Evolutionary conservation across 2,329 filamentous ascomycete genomes (phyloP), one percentile per base, ranked within the genome.

Genomic region (Arachnomyces sp.): DNA sequence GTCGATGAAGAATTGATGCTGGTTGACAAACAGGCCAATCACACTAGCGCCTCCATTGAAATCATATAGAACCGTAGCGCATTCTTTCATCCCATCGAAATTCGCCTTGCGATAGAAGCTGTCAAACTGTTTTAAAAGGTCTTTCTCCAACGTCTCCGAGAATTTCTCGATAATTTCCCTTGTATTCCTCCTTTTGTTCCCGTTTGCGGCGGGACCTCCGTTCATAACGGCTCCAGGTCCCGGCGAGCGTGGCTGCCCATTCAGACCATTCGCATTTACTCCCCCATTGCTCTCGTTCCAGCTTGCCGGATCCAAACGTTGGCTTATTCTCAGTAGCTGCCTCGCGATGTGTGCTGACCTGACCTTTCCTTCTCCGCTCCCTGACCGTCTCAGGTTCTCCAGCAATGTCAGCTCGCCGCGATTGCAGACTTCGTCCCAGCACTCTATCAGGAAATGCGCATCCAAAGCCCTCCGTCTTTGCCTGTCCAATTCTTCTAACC

Each of bases 1-100:
- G 59, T 96, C 92, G 56, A 98, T 95, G 67, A 98, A 98, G 73
- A 98, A 98, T 56, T 95, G 88, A 65, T 98, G 93, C 62, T 98
- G 92, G 59, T 98, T 98, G 57, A 98, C 90, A 62, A 96, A 98
- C 8, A 90, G 74, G 11, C 86, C 90, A 62, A 95, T 94, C 44
- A 96, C 92, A 59, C 89, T 96, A 42, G 87, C 81, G 38, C 92
- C 92, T 38, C 92, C 88, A 61, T 90, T 95, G 72, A 98, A 98
- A 64, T 96, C 92, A 59, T 92, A 77, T 46, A 98, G 71, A 31
- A 95, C 92, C 55, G 86, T 86, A 40, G 93, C 86, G 60, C 92
- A 98, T 60, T 96, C 92, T 67, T 86, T 83, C 93, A 98, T 98
- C 54, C 93, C 89, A 51, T 95, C 87, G 56, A 94, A 95, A 64